phyloP scores from a whole-genome alignment of 306 rosid genomes.

The Begonia peltatifolia region DNA sequence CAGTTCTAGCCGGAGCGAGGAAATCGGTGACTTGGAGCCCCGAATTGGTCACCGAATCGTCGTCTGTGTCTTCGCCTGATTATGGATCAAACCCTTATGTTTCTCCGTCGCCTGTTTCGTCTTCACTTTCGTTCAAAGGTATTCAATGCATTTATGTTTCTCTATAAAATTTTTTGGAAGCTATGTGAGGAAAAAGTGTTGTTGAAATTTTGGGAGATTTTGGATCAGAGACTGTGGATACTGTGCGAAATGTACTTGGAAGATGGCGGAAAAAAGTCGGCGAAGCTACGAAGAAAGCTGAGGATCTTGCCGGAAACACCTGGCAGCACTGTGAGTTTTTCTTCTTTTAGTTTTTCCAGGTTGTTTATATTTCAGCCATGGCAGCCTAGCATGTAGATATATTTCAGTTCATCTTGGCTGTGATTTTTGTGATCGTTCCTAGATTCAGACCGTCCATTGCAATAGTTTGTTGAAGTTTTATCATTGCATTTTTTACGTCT shows the following conservation, averaged over 20 bases:
- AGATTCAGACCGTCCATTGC: too few species aligned
- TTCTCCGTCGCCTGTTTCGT: constrained; percentile 15
- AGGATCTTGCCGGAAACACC: constrained; percentile 82
- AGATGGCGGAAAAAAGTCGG: constrained; percentile 69
- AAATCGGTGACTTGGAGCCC: constrained; percentile 85
- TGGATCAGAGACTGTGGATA: constrained; percentile 49
- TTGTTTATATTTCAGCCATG: background rate
- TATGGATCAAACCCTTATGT: constrained; percentile 18
- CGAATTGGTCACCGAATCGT: constrained; percentile 55
- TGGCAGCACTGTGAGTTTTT: constrained; percentile 75
- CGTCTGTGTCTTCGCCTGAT: constrained; percentile 2
- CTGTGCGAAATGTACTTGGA: constrained; percentile 59
- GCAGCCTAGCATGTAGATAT: too few species aligned
- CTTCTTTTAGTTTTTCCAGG: background rate
- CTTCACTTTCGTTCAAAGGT: constrained; percentile 46
- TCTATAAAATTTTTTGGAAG: background rate
- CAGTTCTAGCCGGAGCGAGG: constrained; percentile 23
- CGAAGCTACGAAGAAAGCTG: constrained; percentile 70
- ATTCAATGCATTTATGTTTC: background rate
- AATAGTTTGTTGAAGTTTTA: too few species aligned
- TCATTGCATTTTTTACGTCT: too few species aligned
- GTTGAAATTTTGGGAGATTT: constrained; percentile 5
- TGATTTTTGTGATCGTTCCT: too few species aligned
- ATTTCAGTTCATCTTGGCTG: too few species aligned
- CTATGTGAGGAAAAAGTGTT: background rate